phyloP scores from a whole-genome alignment of 2,329 filamentous ascomycete genomes.

The Byssothecium circinans region DNA sequence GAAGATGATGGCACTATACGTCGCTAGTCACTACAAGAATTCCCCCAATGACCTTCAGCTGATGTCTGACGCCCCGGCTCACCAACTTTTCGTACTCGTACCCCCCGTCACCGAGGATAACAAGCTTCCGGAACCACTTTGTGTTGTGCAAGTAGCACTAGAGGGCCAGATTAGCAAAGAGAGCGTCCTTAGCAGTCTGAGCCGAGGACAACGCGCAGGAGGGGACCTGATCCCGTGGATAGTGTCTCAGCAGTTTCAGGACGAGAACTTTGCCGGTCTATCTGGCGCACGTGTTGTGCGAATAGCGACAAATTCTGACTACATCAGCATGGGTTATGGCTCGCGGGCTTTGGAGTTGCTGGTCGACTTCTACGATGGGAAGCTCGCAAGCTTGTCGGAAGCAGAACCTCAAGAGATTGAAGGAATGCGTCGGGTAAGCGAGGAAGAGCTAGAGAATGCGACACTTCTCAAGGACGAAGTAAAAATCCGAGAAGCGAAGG shows the following conservation, averaged over 20 bases:
- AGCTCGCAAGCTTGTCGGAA: constrained; percentile 83
- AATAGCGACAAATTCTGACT: constrained; percentile 96
- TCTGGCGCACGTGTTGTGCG: constrained; percentile 91
- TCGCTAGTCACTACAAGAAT: constrained; percentile 98
- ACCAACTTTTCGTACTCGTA: constrained; percentile 93
- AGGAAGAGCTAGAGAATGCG: constrained; percentile 75
- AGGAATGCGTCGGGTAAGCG: constrained; percentile 75
- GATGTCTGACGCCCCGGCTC: constrained; percentile 96
- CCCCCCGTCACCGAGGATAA: constrained; percentile 79
- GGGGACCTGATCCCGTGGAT: constrained; percentile 98
- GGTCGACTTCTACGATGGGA: constrained; percentile 90
- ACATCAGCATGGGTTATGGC: constrained; percentile 89
- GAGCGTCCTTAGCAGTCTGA: constrained; percentile 87
- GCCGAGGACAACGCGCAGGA: constrained; percentile 82
- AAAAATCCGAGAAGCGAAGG: constrained; percentile 82
- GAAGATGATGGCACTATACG: constrained; percentile 97
- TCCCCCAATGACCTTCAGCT: constrained; percentile 96
- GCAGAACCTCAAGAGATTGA: constrained; percentile 57
- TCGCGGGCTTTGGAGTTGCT: constrained; percentile 84
- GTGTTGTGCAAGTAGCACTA: constrained; percentile 89
- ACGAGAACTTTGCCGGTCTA: constrained; percentile 90
- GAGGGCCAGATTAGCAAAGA: constrained; percentile 94
- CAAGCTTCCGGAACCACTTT: constrained; percentile 86
- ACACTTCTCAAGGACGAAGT: constrained; percentile 84
- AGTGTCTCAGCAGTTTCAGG: constrained; percentile 96